phyloP scores from a whole-genome alignment of 179 eudicot species.

The Gypsophila paniculata region DNA sequence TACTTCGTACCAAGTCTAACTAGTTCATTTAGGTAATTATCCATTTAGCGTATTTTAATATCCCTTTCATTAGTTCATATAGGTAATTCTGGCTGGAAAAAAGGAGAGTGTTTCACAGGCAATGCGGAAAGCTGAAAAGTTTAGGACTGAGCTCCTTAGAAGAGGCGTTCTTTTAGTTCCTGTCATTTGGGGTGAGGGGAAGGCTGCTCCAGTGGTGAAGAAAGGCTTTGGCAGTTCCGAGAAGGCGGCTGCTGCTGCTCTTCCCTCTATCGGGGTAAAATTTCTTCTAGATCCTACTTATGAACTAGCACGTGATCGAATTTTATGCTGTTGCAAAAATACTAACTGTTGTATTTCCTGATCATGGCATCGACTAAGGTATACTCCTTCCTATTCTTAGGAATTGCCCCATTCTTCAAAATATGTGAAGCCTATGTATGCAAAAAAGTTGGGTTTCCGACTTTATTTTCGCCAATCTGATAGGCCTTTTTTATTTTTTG shows the following conservation, averaged over 20 bases:
- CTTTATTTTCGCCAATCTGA: neutral
- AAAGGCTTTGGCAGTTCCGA: constrained; percentile 74
- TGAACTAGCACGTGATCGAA: constrained; percentile 5
- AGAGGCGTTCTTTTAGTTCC: constrained; percentile 90
- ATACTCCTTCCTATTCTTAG: too few species aligned
- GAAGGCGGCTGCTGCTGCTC: constrained; percentile 63
- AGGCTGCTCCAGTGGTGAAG: constrained; percentile 47
- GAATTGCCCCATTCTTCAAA: neutral
- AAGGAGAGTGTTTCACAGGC: constrained; percentile 74
- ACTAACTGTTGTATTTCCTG: neutral
- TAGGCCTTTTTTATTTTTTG: neutral
- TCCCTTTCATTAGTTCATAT: constrained; percentile 21
- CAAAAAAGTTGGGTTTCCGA: too few species aligned
- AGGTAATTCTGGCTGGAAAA: constrained; percentile 96
- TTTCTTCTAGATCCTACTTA: neutral
- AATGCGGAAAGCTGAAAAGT: constrained; percentile 77
- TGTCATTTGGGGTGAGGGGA: constrained; percentile 69
- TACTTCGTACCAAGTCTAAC: neutral
- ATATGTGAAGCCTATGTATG: too few species aligned
- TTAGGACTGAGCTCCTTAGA: constrained; percentile 74
- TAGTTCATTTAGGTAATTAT: constrained; percentile 61
- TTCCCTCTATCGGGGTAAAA: constrained; percentile 93
- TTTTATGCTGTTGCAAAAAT: neutral
- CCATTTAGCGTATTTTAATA: constrained; percentile 1
- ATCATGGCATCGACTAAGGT: neutral